phyloP scores from a whole-genome alignment of 805 yeast genomes.

The Danielozyma ontarioensis region DNA sequence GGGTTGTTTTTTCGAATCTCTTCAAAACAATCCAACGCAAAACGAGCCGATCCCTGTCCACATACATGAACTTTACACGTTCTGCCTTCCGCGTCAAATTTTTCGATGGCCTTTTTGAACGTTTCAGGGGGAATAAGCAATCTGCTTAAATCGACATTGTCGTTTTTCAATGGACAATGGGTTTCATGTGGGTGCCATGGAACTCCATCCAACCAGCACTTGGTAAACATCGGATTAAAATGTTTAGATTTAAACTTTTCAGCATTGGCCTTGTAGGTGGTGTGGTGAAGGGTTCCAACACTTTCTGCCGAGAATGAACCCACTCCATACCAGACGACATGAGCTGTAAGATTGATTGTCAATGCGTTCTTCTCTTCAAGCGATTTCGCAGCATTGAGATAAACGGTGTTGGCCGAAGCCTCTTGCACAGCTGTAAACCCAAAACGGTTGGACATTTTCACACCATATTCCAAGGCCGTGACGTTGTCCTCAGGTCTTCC shows the following conservation, averaged over 20 bases:
- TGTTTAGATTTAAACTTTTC: slow-evolving; percentile 16
- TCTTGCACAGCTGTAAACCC: slow-evolving; percentile 21
- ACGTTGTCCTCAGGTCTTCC: slow-evolving; percentile 14
- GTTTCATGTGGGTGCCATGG: slow-evolving; percentile 19
- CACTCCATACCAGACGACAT: slow-evolving; percentile 18
- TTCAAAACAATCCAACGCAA: slow-evolving; percentile 19
- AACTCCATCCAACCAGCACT: slow-evolving; percentile 21
- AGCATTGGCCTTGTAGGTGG: slow-evolving; percentile 13
- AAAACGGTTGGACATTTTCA: slow-evolving; percentile 16
- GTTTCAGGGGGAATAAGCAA: slow-evolving; percentile 18
- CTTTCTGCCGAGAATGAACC: slow-evolving; percentile 17
- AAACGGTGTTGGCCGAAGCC: slow-evolving; percentile 18
- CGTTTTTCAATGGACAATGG: slow-evolving; percentile 15
- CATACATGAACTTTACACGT: slow-evolving; percentile 17
- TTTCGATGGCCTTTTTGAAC: slow-evolving; percentile 15
- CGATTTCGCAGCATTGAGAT: slow-evolving; percentile 16
- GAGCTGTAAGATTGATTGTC: slow-evolving; percentile 17
- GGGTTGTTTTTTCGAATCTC: slow-evolving; percentile 15
- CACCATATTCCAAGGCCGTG: slow-evolving; percentile 16
- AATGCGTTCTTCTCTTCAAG: slow-evolving; percentile 12
- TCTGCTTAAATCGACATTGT: slow-evolving; percentile 11
- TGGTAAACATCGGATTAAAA: slow-evolving; percentile 16
- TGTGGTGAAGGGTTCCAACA: slow-evolving; percentile 16
- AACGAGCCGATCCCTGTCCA: slow-evolving; percentile 17
- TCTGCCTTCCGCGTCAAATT: slow-evolving; percentile 19